These are phyloP conservation scores for Ensete glaucum DNA, from an alignment of 176 grass and related monocot species.

Conservation along the genomic window DNA sequence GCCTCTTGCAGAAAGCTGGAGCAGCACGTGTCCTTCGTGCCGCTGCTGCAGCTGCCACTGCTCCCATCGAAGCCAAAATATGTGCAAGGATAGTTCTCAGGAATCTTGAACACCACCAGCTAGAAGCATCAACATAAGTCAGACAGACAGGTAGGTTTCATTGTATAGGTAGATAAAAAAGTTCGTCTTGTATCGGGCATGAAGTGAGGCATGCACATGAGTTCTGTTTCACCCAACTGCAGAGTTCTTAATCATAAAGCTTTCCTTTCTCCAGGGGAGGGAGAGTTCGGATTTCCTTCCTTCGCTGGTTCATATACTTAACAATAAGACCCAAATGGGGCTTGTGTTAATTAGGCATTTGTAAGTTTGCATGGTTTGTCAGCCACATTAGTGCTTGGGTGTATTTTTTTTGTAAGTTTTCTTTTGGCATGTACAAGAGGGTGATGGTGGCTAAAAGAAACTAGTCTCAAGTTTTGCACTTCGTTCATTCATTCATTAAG, in stretches of 20 bases:
- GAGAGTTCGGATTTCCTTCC: neutral
- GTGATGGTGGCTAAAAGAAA: constrained; percentile 9
- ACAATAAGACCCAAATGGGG: neutral
- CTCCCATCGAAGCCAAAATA: constrained; percentile 87
- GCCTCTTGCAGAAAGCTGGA: constrained; percentile 70
- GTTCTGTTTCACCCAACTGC: neutral
- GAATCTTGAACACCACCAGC: constrained; percentile 92
- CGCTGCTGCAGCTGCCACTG: constrained; percentile 43
- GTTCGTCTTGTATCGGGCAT: neutral
- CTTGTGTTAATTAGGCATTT: constrained; percentile 5
- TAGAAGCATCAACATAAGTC: constrained; percentile 43
- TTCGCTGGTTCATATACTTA: neutral
- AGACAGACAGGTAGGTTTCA: neutral
- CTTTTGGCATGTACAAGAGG: constrained; percentile 32
- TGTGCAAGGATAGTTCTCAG: constrained; percentile 90
- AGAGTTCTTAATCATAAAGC: neutral
- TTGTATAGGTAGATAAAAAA: neutral
- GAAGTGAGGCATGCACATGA: no score
- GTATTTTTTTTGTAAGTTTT: constrained; percentile 33
- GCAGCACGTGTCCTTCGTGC: constrained; percentile 63
- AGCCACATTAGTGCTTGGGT: neutral
- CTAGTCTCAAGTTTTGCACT: constrained; percentile 24
- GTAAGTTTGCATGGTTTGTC: neutral
- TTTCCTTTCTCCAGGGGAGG: no score
- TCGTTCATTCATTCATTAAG: neutral